Percentiles rank a stretch among this genome's conserved stretches.
Conservation (phyloP, 208 protist genomes). For the Polymyxa betae region DNA sequence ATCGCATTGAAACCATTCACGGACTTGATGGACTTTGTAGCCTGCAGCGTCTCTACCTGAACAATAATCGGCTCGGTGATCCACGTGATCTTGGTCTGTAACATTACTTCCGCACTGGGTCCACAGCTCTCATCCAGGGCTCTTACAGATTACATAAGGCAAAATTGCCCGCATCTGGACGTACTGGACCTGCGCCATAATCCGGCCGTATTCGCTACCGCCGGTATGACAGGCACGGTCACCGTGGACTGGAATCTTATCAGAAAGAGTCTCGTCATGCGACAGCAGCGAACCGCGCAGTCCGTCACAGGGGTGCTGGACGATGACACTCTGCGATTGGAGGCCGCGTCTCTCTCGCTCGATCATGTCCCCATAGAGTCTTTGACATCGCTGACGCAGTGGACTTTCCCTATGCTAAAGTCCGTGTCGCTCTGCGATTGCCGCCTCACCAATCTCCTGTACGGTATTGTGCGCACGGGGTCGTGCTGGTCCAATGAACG, state of each 20-base stretch:
- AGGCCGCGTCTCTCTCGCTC: not conserved
- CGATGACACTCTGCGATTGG: too few relatives aligned
- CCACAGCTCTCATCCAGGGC: too few relatives aligned
- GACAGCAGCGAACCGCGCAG: not conserved
- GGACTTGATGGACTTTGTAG: not conserved
- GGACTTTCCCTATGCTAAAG: conserved; percentile 56
- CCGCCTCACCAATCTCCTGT: conserved; percentile 64
- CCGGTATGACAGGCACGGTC: too few relatives aligned
- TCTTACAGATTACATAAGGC: too few relatives aligned
- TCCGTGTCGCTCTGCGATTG: conserved; percentile 65
- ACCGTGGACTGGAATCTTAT: too few relatives aligned
- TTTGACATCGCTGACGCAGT: not conserved
- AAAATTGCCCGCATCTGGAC: conserved; percentile 8
- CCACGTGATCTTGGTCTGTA: conserved; percentile 55
- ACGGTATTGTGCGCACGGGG: not conserved
- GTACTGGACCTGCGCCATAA: not conserved
- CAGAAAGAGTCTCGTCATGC: too few relatives aligned
- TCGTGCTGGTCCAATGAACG: not conserved
- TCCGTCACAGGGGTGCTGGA: not conserved
- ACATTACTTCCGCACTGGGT: too few relatives aligned
- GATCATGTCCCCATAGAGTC: not conserved
- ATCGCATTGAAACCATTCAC: conserved; percentile 57
- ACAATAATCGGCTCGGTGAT: conserved; percentile 55
- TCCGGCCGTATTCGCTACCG: too few relatives aligned
- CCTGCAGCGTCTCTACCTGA: conserved; percentile 49